These are phyloP conservation scores for Xylariaceae sp. DNA, from an alignment of 2,329 filamentous ascomycete genomes.

Conservation along the genomic window DNA sequence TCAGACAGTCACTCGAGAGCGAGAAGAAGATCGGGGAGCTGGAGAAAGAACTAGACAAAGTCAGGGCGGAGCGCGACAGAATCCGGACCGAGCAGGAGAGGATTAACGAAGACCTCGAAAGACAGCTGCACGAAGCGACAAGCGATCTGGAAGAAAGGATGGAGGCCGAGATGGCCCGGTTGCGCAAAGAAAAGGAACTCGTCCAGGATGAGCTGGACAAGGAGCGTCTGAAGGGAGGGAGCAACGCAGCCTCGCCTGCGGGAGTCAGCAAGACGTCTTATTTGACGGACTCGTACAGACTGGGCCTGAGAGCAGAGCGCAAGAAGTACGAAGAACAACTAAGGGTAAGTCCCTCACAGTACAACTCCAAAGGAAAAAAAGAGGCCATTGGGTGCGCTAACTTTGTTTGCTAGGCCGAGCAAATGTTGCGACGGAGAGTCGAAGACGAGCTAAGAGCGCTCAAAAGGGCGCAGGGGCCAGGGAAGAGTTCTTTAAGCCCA, in stretches of 20 bases:
- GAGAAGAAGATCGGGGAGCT: slow-evolving; percentile 31
- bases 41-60: slow-evolving; percentile 29
- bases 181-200: slow-evolving; percentile 30
- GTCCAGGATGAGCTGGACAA: slow-evolving; percentile 30
- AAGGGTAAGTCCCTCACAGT: slow-evolving; percentile 23
- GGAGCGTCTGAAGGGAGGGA: slow-evolving; percentile 25
- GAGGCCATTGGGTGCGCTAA: slow-evolving; percentile 11
- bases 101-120: slow-evolving; percentile 24
- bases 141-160: slow-evolving; percentile 23
- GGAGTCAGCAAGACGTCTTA: slow-evolving; percentile 27
- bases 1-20: slow-evolving; percentile 31
- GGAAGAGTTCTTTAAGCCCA: slow-evolving; percentile 25
- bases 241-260: slow-evolving; percentile 24
- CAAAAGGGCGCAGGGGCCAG: slow-evolving; percentile 27
- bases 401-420: slow-evolving; percentile 24
- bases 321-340: slow-evolving; percentile 33
- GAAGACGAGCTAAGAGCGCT: slow-evolving; percentile 30
- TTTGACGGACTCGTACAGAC: slow-evolving; percentile 31
- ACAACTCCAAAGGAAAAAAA: neutral
- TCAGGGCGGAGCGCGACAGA: slow-evolving; percentile 23
- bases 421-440: slow-evolving; percentile 28
- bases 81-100: slow-evolving; percentile 23
- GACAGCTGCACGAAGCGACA: slow-evolving; percentile 23
- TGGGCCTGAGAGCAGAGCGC: slow-evolving; percentile 29
- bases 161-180: slow-evolving; percentile 21